These are phyloP conservation scores for Solanum rostratum DNA, from an alignment of 257 asterid species.

Conservation along the genomic window DNA sequence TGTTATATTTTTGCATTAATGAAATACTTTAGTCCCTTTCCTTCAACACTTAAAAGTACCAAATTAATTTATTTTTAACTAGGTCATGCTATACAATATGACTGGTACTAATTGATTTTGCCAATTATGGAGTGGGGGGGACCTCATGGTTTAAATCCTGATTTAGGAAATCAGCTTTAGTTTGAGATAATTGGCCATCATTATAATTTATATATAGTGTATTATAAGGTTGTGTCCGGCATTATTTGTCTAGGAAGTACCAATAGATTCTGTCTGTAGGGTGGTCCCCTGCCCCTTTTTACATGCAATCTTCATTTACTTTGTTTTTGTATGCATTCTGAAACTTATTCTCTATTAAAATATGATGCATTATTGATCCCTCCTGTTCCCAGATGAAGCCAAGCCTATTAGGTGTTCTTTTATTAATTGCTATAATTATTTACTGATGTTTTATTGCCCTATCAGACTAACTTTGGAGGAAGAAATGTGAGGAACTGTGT, in stretches of 20 bases:
- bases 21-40: not conserved
- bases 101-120: constrained; percentile 6
- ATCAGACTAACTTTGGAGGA: not conserved
- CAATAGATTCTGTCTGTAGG: constrained; percentile 11
- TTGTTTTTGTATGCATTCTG: not conserved
- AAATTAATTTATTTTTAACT: not conserved
- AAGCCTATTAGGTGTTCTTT: not conserved
- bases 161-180: constrained; percentile 9
- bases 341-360: not conserved
- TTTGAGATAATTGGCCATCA: not conserved
- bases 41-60: not conserved
- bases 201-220: not conserved
- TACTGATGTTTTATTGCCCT: not conserved
- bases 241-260: constrained; percentile 6
- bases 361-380: not conserved
- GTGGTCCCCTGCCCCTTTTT: constrained; percentile 18
- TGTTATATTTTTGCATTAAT: not conserved
- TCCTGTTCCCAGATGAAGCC: not conserved
- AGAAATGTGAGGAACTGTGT: not conserved
- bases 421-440: not conserved
- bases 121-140: constrained; percentile 28
- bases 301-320: not conserved
- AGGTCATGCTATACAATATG: not conserved
- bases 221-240: not conserved
- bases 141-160: constrained; percentile 5